These are phyloP conservation scores for Cyberlindnera meyerae DNA, from an alignment of 805 yeast genomes.

Conservation along the genomic window DNA sequence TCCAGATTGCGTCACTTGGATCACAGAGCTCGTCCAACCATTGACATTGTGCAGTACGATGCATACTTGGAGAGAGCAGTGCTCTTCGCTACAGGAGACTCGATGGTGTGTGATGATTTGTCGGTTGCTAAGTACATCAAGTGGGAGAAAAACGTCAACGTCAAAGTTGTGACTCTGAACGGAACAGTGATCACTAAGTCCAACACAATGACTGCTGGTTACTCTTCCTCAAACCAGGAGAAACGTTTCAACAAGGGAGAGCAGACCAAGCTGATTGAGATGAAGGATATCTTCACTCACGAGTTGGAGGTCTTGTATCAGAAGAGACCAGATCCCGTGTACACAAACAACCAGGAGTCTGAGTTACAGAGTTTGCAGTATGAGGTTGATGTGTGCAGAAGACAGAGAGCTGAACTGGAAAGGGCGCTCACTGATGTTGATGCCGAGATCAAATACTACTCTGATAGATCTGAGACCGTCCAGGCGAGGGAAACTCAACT, in stretches of 20 bases:
- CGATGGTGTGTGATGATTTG: conserved; percentile 72
- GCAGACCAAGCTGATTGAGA: conserved; percentile 45
- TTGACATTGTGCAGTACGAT: conserved; percentile 72
- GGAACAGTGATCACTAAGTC: conserved; percentile 83
- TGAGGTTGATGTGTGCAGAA: conserved; percentile 39
- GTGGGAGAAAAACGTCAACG: conserved; percentile 55
- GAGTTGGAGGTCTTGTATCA: conserved; percentile 39
- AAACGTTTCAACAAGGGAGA: conserved; percentile 74
- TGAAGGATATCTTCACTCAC: conserved; percentile 44
- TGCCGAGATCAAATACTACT: conserved; percentile 50
- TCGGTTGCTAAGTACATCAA: conserved; percentile 64
- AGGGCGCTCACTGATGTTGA: conserved; percentile 41
- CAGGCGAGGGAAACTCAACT: conserved; percentile 24
- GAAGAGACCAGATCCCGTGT: conserved; percentile 47
- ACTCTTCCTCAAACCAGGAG: conserved; percentile 41
- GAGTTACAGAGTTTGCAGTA: conserved; percentile 49
- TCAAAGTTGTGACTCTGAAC: conserved; percentile 72
- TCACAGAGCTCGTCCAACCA: conserved; percentile 55
- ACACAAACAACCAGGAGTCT: conserved; percentile 51
- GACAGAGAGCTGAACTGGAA: conserved; percentile 38
- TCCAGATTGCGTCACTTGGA: conserved; percentile 50
- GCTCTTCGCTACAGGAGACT: conserved; percentile 71
- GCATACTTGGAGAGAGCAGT: conserved; percentile 68
- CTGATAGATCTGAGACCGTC: conserved; percentile 27
- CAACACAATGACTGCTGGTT: conserved; percentile 93